Evolutionary conservation across 1,139 yeast genomes (phyloP).

Genomic region (Blastobotrys arbuscula): DNA sequence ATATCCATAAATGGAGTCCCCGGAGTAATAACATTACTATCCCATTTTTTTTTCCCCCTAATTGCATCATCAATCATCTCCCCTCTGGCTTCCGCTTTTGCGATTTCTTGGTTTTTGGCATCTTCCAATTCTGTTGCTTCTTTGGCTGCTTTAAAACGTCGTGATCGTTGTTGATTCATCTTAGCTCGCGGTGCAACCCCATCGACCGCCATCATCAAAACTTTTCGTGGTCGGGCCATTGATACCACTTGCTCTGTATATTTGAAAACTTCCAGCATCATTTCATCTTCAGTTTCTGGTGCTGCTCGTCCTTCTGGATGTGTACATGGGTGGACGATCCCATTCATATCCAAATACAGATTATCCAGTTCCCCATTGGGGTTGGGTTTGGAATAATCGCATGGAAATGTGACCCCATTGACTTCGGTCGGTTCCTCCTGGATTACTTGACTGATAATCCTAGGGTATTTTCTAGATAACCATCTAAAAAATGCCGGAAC

Average conservation of each 20-base stretch:
- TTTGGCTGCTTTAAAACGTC: conserved; percentile 91
- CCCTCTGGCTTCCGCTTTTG: conserved; percentile 45
- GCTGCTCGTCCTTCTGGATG: conserved; percentile 94
- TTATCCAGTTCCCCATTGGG: conserved; percentile 96
- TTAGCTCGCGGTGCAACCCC: conserved; percentile 99
- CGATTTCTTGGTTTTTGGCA: conserved; percentile 47
- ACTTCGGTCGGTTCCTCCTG: conserved; percentile 54
- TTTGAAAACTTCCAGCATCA: conserved; percentile 84
- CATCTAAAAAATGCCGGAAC: conserved; percentile 98
- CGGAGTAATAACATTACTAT: conserved; percentile 96
- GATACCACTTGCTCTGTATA: conserved; percentile 84
- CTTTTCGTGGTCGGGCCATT: conserved; percentile 93
- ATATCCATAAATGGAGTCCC: conserved; percentile 98
- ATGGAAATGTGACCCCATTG: conserved; percentile 58
- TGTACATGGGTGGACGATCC: conserved; percentile 96
- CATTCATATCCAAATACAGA: conserved; percentile 90
- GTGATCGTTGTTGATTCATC: conserved; percentile 96
- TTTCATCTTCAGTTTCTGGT: conserved; percentile 91
- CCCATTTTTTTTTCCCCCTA: conserved; percentile 56
- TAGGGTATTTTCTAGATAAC: conserved; percentile 90
- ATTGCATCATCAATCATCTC: conserved; percentile 39
- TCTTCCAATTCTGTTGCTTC: conserved; percentile 60
- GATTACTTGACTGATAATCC: conserved; percentile 82
- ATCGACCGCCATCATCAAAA: conserved; percentile 88
- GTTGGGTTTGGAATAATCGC: conserved; percentile 68